Conservation (phyloP, 495 filamentous ascomycete genomes). For the Aspergillus kassunensis region DNA sequence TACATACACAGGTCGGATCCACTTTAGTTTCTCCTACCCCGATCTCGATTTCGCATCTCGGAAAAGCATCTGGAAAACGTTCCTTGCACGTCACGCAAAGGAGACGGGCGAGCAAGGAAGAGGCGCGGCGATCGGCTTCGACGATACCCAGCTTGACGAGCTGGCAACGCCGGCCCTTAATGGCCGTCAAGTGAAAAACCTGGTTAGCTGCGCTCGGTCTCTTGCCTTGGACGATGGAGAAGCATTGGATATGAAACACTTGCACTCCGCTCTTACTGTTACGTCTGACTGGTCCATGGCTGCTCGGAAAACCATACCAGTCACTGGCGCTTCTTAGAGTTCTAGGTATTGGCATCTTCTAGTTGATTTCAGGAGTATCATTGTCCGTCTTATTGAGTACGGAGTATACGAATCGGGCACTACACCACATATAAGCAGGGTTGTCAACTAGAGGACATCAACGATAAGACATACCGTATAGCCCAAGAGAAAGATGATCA, state of each 20-base stretch:
- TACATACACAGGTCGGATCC: background rate
- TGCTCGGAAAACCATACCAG: background rate
- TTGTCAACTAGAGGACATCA: too few relatives aligned
- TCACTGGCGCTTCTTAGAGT: background rate
- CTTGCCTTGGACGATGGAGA: background rate
- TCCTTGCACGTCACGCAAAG: background rate
- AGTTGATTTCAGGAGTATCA: too few relatives aligned
- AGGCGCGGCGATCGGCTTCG: background rate
- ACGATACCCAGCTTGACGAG: background rate
- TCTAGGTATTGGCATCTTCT: too few relatives aligned
- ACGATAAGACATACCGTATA: slow-evolving; percentile 48
- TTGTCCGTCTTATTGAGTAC: too few relatives aligned
- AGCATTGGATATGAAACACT: background rate
- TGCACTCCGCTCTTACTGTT: background rate
- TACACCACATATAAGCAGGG: too few relatives aligned
- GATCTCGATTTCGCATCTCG: background rate
- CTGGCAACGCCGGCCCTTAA: background rate
- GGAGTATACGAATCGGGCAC: too few relatives aligned
- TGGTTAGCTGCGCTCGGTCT: background rate
- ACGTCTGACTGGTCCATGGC: background rate
- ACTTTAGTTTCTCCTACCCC: background rate
- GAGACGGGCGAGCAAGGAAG: background rate
- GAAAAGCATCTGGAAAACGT: background rate
- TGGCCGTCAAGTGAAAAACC: slow-evolving; percentile 8
- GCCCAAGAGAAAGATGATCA: slow-evolving; percentile 59